Evolutionary conservation across 345 rosid genomes (phyloP), one percentile per base, ranked within the genome.

Genomic region (Boechera stricta): DNA sequence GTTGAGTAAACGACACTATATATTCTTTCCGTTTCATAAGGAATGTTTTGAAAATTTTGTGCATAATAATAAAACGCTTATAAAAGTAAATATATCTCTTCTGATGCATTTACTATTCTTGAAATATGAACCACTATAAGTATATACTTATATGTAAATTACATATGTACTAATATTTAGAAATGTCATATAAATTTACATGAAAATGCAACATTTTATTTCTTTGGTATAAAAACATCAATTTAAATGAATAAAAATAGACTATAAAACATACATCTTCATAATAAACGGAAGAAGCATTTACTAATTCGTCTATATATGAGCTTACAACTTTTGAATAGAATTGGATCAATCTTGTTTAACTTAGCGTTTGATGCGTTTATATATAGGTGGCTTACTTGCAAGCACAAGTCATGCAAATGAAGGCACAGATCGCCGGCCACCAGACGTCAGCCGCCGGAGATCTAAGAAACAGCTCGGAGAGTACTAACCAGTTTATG

Each of bases 371-470:
- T 79, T 67, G 28, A n/a, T 68, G 52, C 41, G 12, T 56, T 61
- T 31, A 66, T 56, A 32, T 24, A 29, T 62, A 79, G 99, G 97
- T 95, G 75, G 92, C 98, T 48, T 83, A 59, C 69, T 81, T 95
- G 73, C 98, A 95, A 84, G 87, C 93, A 11, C 99, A 95, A 76
- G 53, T 95, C 85, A 87, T 89, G 91, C 96, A 91, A 86, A 85
- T 82, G 79, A 92, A 88, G 82, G 87, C 94, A 67, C 96, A 87
- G 39, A 71, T 92, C 36, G 90, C 86, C 33, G 89, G 86, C 45
- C 82, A 79, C 76, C 75, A 79, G 61, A 71, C 69, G 69, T 83
- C 69, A 65, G 41, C 74, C 28, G 29, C 64, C 33, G 71, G 73
- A 51, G 73, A 80, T 66, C 51, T 67, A 73, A 52, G 64, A 52